phyloP scores from a whole-genome alignment of 768 basidiomycete species.

The Pholiota molesta region DNA sequence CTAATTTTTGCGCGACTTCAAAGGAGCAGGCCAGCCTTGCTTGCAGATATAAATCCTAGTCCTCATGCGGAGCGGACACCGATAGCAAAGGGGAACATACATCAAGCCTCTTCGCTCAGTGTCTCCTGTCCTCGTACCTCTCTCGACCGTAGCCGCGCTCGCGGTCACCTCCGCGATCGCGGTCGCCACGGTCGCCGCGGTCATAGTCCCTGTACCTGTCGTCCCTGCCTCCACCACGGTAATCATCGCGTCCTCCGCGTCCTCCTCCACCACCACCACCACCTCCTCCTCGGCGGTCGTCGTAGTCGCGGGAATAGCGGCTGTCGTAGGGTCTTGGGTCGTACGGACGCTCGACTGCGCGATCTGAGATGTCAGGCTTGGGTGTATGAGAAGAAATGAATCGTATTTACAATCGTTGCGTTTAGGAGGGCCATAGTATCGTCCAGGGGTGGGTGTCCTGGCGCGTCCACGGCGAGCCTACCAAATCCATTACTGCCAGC shows the following conservation, averaged over 20 bases:
- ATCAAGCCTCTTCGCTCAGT: conserved; percentile 22
- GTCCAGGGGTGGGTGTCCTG: conserved; percentile 90
- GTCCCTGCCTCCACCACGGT: conserved; percentile 48
- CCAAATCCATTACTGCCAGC: conserved; percentile 7
- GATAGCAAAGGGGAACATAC: neutral
- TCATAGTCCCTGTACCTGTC: conserved; percentile 48
- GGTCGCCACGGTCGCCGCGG: conserved; percentile 42
- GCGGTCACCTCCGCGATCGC: conserved; percentile 35
- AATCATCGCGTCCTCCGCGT: conserved; percentile 49
- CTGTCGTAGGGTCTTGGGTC: conserved; percentile 92
- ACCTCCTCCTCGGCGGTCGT: conserved; percentile 51
- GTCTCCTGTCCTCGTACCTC: conserved; percentile 40
- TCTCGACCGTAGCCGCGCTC: conserved; percentile 38
- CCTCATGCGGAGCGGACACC: too few relatives aligned
- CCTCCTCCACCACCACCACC: too few relatives aligned
- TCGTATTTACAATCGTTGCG: conserved; percentile 58
- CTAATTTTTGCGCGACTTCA: conserved; percentile 3
- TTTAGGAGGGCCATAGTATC: conserved; percentile 94
- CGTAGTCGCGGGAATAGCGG: conserved; percentile 74
- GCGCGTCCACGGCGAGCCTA: conserved; percentile 91
- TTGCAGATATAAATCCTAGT: conserved; percentile 3
- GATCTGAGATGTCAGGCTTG: conserved; percentile 16
- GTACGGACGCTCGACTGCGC: conserved; percentile 79
- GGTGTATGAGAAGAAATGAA: neutral
- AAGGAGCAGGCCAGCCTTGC: conserved; percentile 10